phyloP scores from a whole-genome alignment of 2,329 filamentous ascomycete genomes.

The Penicillium sp. region DNA sequence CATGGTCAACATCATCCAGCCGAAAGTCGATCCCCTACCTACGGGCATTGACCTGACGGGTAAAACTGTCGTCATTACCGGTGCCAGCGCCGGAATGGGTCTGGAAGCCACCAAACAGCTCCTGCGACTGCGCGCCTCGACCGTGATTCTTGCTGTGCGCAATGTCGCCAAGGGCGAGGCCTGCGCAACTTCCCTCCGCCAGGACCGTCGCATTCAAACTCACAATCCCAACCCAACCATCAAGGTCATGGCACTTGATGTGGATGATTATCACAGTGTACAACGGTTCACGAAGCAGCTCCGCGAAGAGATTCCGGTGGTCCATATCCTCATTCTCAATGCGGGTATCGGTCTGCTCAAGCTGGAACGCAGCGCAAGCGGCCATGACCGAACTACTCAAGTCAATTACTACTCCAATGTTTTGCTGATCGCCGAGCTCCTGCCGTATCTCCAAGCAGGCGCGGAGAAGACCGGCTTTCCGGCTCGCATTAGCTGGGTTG shows the following conservation, averaged over 20 bases:
- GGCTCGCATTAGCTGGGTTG: background rate
- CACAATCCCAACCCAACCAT: background rate
- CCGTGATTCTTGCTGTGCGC: background rate
- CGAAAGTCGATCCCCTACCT: background rate
- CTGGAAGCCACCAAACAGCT: background rate
- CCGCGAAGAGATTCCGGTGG: constrained; percentile 10
- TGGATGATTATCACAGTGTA: background rate
- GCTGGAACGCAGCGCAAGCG: constrained; percentile 15
- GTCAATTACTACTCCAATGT: constrained; percentile 21
- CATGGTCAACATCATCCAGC: background rate
- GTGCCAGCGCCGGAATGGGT: background rate
- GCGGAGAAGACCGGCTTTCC: background rate
- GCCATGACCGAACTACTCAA: constrained; percentile 36
- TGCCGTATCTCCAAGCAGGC: background rate
- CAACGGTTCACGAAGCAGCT: constrained; percentile 14
- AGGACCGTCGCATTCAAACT: background rate
- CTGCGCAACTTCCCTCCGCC: background rate
- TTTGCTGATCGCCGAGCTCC: background rate
- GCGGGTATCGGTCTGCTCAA: constrained; percentile 15
- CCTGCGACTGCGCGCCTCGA: background rate
- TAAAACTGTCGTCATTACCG: background rate
- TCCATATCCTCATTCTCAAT: constrained; percentile 24
- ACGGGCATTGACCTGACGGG: background rate
- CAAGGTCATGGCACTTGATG: background rate
- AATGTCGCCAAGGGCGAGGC: background rate